Evolutionary conservation across 345 rosid species (phyloP).

Genomic region (Hibiscus trionum): DNA sequence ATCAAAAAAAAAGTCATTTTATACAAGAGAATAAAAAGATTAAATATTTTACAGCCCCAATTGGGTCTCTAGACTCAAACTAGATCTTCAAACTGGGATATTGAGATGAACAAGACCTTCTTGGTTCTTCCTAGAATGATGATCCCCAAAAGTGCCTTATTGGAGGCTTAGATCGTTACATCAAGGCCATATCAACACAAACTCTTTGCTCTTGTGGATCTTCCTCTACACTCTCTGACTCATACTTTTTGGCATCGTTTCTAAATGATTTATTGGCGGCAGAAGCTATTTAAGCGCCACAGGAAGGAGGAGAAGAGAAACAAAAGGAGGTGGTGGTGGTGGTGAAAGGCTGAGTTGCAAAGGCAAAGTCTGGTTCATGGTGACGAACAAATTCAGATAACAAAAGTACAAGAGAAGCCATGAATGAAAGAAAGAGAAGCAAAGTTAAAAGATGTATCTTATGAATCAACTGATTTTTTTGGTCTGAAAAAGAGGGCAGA

Average conservation of each 20-base stretch:
- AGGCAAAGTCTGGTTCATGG: conserved; percentile 9
- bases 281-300: conserved; percentile 2
- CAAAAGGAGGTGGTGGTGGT: background rate
- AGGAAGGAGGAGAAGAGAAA: background rate
- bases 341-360: background rate
- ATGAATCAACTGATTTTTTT: background rate
- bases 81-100: background rate
- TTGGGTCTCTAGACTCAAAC: background rate
- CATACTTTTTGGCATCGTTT: background rate
- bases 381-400: conserved; percentile 15
- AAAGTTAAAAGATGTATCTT: background rate
- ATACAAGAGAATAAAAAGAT: background rate
- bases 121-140: no score
- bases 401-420: conserved; percentile 17
- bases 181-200: conserved; percentile 14
- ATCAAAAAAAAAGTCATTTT: background rate
- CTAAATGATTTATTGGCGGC: background rate
- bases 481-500: background rate
- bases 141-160: no score
- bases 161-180: background rate
- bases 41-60: background rate
- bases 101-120: background rate
- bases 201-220: conserved; percentile 13
- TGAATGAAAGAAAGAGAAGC: background rate
- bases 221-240: conserved; percentile 1